Evolutionary conservation across 768 basidiomycete species (phyloP).

Genomic region (Suillus sp.): DNA sequence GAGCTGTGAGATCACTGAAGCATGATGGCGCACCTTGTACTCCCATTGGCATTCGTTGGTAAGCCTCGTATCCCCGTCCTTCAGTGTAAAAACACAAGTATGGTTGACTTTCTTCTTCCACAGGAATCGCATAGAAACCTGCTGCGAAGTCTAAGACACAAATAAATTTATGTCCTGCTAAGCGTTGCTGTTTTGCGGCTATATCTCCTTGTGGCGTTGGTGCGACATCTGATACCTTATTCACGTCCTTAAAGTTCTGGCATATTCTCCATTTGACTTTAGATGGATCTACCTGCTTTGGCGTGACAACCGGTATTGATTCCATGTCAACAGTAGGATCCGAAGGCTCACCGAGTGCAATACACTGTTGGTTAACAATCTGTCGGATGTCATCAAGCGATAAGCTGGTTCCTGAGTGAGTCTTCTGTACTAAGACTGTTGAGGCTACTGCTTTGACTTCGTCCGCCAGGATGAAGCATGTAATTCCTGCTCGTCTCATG

Average conservation of each 20-base stretch:
- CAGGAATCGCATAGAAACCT: no score
- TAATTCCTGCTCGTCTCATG: constrained; percentile 37
- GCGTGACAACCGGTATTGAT: not conserved
- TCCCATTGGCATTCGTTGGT: no score
- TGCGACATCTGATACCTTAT: constrained; percentile 18
- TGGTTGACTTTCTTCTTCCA: no score
- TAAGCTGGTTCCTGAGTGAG: constrained; percentile 12
- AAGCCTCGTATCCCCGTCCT: no score
- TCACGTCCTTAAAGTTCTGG: constrained; percentile 26
- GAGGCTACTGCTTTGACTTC: constrained; percentile 17
- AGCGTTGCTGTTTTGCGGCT: constrained; percentile 17
- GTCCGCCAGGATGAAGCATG: constrained; percentile 8
- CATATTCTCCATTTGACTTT: constrained; percentile 18
- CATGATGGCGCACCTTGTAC: no score
- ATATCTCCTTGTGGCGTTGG: constrained; percentile 27
- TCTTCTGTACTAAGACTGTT: constrained; percentile 21
- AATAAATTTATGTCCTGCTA: constrained; percentile 24
- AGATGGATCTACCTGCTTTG: not conserved
- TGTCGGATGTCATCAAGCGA: constrained; percentile 14
- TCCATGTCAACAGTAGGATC: not conserved
- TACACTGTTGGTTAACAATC: constrained; percentile 18
- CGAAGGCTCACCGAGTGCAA: constrained; percentile 5
- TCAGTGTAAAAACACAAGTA: no score
- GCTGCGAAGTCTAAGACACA: no score
- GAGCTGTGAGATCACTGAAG: no score